Percentiles rank a stretch among this genome's conserved stretches.
phyloP scores from a whole-genome alignment of 2,329 filamentous ascomycete species.

The Fonsecaea multimorphosa region DNA sequence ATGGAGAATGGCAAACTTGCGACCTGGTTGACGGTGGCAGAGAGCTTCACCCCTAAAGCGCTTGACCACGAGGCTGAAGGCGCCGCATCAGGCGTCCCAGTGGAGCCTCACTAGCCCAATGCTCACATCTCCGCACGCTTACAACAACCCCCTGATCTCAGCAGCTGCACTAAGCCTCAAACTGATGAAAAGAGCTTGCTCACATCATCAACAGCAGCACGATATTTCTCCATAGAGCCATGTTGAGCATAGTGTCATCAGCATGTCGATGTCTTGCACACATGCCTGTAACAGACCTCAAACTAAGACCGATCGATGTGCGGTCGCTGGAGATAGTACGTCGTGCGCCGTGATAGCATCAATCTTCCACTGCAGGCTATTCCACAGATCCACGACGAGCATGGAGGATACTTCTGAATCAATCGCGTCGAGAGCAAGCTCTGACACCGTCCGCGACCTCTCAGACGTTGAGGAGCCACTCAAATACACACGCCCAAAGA shows the following conservation, averaged over 20 bases:
- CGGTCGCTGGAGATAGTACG: background rate
- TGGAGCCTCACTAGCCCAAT: background rate
- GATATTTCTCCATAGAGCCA: background rate
- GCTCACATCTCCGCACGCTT: slow-evolving; percentile 7
- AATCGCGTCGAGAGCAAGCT: background rate
- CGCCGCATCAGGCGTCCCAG: background rate
- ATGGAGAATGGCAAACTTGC: background rate
- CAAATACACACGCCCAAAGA: slow-evolving; percentile 1
- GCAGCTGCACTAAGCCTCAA: background rate
- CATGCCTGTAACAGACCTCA: background rate
- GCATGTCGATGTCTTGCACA: too few species aligned
- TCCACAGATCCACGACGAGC: background rate
- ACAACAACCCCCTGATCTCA: slow-evolving; percentile 7
- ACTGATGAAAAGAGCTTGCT: background rate
- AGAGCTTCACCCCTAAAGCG: background rate
- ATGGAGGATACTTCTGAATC: slow-evolving; percentile 10
- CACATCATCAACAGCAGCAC: slow-evolving; percentile 8
- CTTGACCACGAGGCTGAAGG: background rate
- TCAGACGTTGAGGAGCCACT: slow-evolving; percentile 6
- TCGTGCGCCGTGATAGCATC: background rate
- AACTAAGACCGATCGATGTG: background rate
- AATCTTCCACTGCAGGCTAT: background rate
- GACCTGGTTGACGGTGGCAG: background rate
- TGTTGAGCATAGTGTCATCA: background rate
- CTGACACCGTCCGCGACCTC: slow-evolving; percentile 9